Conservation (phyloP, 2,329 filamentous ascomycete species). For the Epicoccum nigrum region DNA sequence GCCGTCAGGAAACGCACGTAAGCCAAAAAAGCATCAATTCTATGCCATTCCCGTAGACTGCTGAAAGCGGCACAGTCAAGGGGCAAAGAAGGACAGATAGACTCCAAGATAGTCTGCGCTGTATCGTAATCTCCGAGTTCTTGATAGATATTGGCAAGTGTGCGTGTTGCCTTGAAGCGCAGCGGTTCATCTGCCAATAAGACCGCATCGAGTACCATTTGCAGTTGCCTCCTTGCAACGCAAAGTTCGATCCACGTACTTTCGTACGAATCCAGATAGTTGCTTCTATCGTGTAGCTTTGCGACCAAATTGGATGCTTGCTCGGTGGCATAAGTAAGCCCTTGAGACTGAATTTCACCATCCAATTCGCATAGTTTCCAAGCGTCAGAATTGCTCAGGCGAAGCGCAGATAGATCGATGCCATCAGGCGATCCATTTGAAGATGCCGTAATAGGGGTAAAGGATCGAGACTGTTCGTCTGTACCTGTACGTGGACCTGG, state of each 20-base stretch:
- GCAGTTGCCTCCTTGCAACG: background rate
- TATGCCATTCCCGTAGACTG: background rate
- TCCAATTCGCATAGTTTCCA: background rate
- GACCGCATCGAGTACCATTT: background rate
- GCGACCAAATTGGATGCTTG: background rate
- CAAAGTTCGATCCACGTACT: background rate
- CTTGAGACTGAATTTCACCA: background rate
- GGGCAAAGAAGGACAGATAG: background rate
- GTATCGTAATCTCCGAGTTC: background rate
- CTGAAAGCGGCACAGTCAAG: background rate
- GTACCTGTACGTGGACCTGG: background rate
- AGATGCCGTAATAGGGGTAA: background rate
- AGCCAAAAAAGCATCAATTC: slow-evolving; percentile 1
- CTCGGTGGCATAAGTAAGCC: background rate
- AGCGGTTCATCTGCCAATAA: background rate
- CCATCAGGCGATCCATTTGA: background rate
- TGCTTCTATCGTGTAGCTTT: background rate
- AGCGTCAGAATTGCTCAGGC: background rate
- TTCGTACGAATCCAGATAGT: background rate
- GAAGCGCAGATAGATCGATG: background rate
- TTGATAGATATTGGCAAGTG: background rate
- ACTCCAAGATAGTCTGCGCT: background rate
- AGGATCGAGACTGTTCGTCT: background rate
- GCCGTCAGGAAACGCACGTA: background rate
- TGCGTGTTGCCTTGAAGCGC: background rate